Conservation (phyloP, 108 stramenopile species). For the Epithemia pelagica region DNA sequence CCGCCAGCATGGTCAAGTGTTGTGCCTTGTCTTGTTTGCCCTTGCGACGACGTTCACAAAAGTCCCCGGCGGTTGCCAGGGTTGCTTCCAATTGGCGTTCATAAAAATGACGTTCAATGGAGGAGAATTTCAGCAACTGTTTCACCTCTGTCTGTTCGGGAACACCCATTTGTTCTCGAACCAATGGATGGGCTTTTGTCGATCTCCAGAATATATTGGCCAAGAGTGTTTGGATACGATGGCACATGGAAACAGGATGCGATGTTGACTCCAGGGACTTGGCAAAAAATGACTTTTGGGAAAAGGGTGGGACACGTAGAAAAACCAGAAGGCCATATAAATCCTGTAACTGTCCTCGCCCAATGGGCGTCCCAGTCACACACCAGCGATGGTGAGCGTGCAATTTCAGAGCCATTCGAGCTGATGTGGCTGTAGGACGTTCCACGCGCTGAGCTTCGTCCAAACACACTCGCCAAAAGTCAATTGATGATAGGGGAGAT, state of each 20-base stretch:
- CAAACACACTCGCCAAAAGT: constrained; percentile 53
- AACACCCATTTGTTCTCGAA: constrained; percentile 59
- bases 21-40: constrained; percentile 15
- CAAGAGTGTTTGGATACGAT: constrained; percentile 34
- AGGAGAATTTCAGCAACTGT: constrained; percentile 43
- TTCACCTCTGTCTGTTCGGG: constrained; percentile 56
- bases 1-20: constrained; percentile 26
- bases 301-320: constrained; percentile 46
- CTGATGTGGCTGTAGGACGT: constrained; percentile 52
- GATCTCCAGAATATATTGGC: constrained; percentile 51
- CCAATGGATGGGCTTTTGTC: constrained; percentile 39
- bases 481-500: constrained; percentile 50
- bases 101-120: constrained; percentile 62
- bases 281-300: constrained; percentile 33
- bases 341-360: constrained; percentile 54
- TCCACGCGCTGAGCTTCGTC: constrained; percentile 76
- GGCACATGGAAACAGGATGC: constrained; percentile 5
- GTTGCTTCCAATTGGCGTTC: constrained; percentile 46
- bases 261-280: constrained; percentile 21
- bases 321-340: constrained; percentile 54
- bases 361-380: constrained; percentile 65
- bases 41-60: constrained; percentile 5
- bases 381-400: constrained; percentile 42
- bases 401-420: constrained; percentile 64
- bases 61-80: constrained; percentile 16